Percentiles rank a stretch among this genome's conserved stretches.
phyloP scores from a whole-genome alignment of 805 yeast species.

The Candida nitratophila region DNA sequence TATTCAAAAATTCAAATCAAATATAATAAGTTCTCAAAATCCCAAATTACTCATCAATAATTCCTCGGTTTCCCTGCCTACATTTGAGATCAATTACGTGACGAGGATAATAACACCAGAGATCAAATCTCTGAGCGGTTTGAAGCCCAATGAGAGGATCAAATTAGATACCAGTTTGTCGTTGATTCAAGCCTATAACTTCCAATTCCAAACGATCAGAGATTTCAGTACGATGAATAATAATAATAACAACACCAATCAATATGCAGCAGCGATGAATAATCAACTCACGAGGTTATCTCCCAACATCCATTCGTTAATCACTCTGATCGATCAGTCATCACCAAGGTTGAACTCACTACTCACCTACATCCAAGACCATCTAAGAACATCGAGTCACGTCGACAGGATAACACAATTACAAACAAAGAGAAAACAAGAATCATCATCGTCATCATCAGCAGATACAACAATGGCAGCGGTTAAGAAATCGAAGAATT shows the following conservation, averaged over 20 bases:
- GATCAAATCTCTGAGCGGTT: not conserved
- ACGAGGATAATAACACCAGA: constrained; percentile 9
- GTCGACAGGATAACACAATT: not conserved
- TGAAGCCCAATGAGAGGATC: not conserved
- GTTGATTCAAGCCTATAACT: constrained; percentile 5
- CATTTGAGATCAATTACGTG: constrained; percentile 12
- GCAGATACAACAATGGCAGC: constrained; percentile 3
- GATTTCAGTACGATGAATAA: no score
- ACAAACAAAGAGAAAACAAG: constrained; percentile 2
- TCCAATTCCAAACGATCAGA: constrained; percentile 10
- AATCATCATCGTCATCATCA: constrained; percentile 8
- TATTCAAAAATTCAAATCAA: constrained; percentile 24
- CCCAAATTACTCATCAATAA: not conserved
- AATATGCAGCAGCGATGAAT: constrained; percentile 1
- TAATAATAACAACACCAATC: no score
- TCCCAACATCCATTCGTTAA: constrained; percentile 9
- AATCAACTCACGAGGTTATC: constrained; percentile 4
- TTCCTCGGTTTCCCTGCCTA: constrained; percentile 13
- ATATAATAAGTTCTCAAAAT: constrained; percentile 10
- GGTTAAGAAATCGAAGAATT: constrained; percentile 5
- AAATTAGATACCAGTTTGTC: constrained; percentile 10
- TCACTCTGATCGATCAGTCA: not conserved
- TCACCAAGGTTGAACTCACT: not conserved
- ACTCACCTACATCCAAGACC: not conserved
- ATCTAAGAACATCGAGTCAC: no score